Conservation (phyloP, 2,329 filamentous ascomycete species). For the Xylaria multiplex region DNA sequence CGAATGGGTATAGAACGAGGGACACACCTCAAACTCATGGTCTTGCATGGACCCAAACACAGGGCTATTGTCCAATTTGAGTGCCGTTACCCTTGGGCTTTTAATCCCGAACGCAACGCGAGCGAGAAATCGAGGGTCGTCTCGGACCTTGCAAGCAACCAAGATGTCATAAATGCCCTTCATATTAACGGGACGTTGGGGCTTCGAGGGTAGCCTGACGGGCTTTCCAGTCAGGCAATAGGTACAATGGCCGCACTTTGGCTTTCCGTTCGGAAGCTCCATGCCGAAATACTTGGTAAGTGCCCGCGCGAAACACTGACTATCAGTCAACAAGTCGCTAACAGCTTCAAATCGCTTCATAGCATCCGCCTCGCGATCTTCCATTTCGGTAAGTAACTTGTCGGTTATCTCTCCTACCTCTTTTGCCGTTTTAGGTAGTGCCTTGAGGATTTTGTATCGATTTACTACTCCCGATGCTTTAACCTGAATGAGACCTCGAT, state of each 20-base stretch:
- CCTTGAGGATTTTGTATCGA: slow-evolving; percentile 61
- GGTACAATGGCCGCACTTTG: slow-evolving; percentile 66
- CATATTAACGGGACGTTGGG: slow-evolving; percentile 53
- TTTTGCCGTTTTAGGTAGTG: slow-evolving; percentile 54
- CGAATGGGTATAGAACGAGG: too few species aligned
- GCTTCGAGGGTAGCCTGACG: slow-evolving; percentile 53
- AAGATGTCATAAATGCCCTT: slow-evolving; percentile 57
- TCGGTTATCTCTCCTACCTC: slow-evolving; percentile 59
- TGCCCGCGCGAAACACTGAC: slow-evolving; percentile 61
- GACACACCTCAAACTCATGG: slow-evolving; percentile 61
- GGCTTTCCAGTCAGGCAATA: slow-evolving; percentile 55
- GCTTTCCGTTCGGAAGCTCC: slow-evolving; percentile 54
- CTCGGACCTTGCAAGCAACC: slow-evolving; percentile 55
- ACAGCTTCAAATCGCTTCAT: slow-evolving; percentile 62
- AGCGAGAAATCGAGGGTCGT: slow-evolving; percentile 69
- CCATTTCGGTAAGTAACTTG: slow-evolving; percentile 61
- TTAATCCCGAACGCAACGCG: slow-evolving; percentile 70
- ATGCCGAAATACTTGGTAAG: slow-evolving; percentile 69
- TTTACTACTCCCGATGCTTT: slow-evolving; percentile 63
- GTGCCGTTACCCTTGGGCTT: slow-evolving; percentile 62
- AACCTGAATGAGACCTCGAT: slow-evolving; percentile 60
- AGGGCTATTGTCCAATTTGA: slow-evolving; percentile 57
- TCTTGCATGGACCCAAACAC: slow-evolving; percentile 65
- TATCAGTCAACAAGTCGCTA: slow-evolving; percentile 62
- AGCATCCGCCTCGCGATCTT: slow-evolving; percentile 63